Evolutionary conservation across 345 rosid genomes (phyloP), one percentile per base, ranked within the genome.

Genomic region (Conringia planisiliqua): DNA sequence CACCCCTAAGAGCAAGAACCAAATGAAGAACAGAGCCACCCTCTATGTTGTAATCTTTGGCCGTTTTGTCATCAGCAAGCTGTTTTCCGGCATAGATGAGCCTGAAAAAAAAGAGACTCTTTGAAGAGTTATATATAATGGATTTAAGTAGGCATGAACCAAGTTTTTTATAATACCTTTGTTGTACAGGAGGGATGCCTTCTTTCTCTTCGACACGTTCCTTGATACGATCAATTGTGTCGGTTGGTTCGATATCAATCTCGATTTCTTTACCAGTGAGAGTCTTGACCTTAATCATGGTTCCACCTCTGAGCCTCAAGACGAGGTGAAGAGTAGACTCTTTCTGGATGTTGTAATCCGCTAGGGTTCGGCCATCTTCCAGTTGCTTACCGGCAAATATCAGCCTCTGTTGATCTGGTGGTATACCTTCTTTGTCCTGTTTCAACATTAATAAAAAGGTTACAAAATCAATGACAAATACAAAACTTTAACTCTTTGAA

Each of bases 21-120:
- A 95, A 90, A 83, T 95, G 97, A 64, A 95, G 99, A 73, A 95
- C 99, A 11, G 99, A 92, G 36, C 97, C 99, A 50, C 99, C 99
- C 70, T 92, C 97, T 10, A 95, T 89, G 66, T 92, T 90, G 85
- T 90, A 95, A 76, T 92, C 97, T 14, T 83, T 80, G 38, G 99
- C 97, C 1, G 97, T 92, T 66, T 90, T 95, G 81, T 95, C 99
- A 80, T 95, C 99, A 3, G 83, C 99, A 32, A 95, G 97, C 87
- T 95, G 97, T 83, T 90, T 95, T 1, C 99, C 97, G 0, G 93
- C 97, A 62, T 91, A 94, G 69, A 91, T 94, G n/a, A 94, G 92
- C 88, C 90, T 88, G 86, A 59, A 72, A 72, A 30, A 22, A 30
- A 22, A 22, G 2, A 22, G 24, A 22, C 24, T 22, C 24, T 22